phyloP scores from a whole-genome alignment of 257 asterid genomes.

The Penstemon davidsonii region DNA sequence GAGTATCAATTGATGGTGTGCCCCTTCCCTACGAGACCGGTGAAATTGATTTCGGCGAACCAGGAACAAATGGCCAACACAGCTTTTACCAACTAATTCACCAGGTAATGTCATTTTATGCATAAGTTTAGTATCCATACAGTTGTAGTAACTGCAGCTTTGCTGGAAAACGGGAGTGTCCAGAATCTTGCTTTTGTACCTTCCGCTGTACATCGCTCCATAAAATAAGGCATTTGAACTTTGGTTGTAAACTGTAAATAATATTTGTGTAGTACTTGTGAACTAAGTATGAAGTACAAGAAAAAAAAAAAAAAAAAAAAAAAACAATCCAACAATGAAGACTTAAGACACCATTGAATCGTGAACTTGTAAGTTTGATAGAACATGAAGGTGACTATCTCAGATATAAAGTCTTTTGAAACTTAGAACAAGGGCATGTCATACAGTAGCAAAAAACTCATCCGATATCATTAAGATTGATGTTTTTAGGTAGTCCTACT shows the following conservation, averaged over 20 bases:
- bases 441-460: neutral
- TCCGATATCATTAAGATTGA: neutral
- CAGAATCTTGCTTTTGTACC: conserved; percentile 21
- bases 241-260: conserved; percentile 6
- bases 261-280: neutral
- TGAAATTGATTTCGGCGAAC: conserved; percentile 99
- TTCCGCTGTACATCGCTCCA: conserved; percentile 17
- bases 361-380: neutral
- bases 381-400: neutral
- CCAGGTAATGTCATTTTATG: conserved; percentile 57
- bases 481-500: neutral
- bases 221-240: conserved; percentile 7
- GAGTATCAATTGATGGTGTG: conserved; percentile 90
- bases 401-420: neutral
- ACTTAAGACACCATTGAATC: neutral
- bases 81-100: conserved; percentile 99
- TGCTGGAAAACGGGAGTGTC: conserved; percentile 8
- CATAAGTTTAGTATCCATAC: conserved; percentile 9
- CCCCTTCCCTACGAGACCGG: conserved; percentile 94
- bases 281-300: no score
- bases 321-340: neutral
- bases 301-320: no score
- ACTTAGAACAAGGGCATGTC: neutral
- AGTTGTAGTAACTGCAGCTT: neutral
- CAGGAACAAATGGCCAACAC: conserved; percentile 99